Evolutionary conservation across 805 yeast genomes (phyloP).

Genomic region (Komagataella pastoris): DNA sequence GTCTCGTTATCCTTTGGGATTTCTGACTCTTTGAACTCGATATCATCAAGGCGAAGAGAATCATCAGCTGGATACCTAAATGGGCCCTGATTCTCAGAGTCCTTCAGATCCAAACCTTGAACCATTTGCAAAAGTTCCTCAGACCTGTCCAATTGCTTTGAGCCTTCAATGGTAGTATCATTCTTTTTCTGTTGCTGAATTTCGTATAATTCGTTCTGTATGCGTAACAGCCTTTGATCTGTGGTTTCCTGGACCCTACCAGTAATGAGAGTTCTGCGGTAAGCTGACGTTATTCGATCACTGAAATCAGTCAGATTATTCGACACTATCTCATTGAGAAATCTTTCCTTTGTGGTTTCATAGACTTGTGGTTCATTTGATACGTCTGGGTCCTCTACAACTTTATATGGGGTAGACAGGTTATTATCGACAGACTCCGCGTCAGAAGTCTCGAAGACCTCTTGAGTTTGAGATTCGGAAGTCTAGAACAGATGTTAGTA

Average conservation of each 20-base stretch:
- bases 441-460: not conserved
- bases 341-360: not conserved
- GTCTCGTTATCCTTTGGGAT: not conserved
- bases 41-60: not conserved
- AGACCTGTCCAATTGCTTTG: not conserved
- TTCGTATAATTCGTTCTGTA: not conserved
- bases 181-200: not conserved
- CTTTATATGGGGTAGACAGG: not conserved
- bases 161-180: not conserved
- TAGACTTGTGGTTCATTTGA: not conserved
- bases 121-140: not conserved
- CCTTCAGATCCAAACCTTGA: not conserved
- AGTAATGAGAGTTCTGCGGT: not conserved
- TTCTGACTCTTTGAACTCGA: not conserved
- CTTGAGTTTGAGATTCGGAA: not conserved
- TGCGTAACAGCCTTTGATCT: not conserved
- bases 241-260: not conserved
- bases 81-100: not conserved
- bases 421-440: not conserved
- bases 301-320: not conserved
- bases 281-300: not conserved
- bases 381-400: not conserved
- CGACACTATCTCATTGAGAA: not conserved
- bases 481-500: not conserved
- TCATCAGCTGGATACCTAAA: not conserved